Base-by-base conservation (phyloP, 345 rosid species). In the Rhodamnia rubescens region DNA sequence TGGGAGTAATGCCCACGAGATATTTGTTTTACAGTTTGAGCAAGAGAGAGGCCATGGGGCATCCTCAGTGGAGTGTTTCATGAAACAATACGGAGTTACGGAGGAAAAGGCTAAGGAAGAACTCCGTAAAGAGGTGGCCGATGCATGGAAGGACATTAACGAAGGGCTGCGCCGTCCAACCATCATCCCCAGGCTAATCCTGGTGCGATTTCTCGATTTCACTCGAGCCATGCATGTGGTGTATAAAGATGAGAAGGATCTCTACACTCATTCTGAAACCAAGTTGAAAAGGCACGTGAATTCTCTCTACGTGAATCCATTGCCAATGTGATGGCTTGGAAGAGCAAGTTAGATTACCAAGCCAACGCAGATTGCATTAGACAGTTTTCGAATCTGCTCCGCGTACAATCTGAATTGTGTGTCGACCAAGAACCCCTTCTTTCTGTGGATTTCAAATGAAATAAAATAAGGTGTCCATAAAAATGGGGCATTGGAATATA, bases 221-320 rank as follows among this genome's bases (percentile, higher is more conserved):
- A 49, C 56, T 5, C 53, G 81, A 5, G 22, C 36, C 3, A 42
- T 15, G 4, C 20, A 58, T 18, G 57, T 84, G 3, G 8, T 47
- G 2, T 84, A 50, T 78, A 58, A 51, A 51, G 20, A 58, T 49
- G 85, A 52, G 53, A 15, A 18, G 4, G 85, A 84, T 69, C 29
- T n/a, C 24, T 61, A 49, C 55, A 84, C 85, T 18, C 69, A 87
- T 59, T 83, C 83, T 61, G 84, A 85, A 84, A 87, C 81, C 85
- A 29, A 61, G 44, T 13, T 14, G 16, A 52, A 52, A 52, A 52
- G 14, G 16, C 53, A 12, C 16, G 16, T 42, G 53, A 52, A 4
- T 52, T 12, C 53, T 52, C 53, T 52, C 5, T 13, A 52, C 5
- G 53, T 52, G 16, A 52, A 12, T 52, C 53, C 53, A 52, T 52